Percentiles rank a stretch among this genome's conserved stretches.
Conservation (phyloP, 1,284 basidiomycete species). For the Neotropicomus parvogracilis region DNA sequence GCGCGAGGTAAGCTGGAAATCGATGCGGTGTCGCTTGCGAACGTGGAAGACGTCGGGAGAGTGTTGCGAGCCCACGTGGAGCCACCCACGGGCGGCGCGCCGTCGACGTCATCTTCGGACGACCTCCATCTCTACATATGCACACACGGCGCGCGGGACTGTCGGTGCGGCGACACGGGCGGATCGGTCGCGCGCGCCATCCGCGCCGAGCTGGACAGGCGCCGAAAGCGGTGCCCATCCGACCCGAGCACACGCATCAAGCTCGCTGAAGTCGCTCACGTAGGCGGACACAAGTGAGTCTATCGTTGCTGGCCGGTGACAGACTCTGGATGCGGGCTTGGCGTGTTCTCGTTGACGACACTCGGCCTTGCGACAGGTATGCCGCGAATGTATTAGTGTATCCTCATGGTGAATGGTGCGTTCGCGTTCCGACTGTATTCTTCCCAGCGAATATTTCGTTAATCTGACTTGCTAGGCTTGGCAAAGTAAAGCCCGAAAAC, state of each 20-base stretch:
- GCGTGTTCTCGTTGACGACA: slow-evolving; percentile 6
- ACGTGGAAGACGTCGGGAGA: slow-evolving; percentile 44
- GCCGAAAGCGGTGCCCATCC: slow-evolving; percentile 22
- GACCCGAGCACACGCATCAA: slow-evolving; percentile 34
- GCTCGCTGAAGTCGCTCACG: slow-evolving; percentile 71
- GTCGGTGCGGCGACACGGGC: slow-evolving; percentile 70
- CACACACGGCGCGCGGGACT: slow-evolving; percentile 68
- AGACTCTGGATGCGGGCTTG: not conserved
- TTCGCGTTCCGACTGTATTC: not conserved
- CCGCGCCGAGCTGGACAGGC: slow-evolving; percentile 39
- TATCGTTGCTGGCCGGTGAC: not conserved
- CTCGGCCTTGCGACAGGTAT: slow-evolving; percentile 54
- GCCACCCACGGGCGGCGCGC: not conserved
- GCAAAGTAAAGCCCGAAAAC: slow-evolving; percentile 53
- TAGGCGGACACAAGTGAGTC: slow-evolving; percentile 81
- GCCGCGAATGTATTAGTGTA: slow-evolving; percentile 77
- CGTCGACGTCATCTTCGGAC: slow-evolving; percentile 6
- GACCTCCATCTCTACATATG: slow-evolving; percentile 65
- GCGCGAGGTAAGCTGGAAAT: slow-evolving; percentile 46
- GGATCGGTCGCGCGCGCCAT: slow-evolving; percentile 45
- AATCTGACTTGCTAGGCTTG: slow-evolving; percentile 45
- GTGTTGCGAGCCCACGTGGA: slow-evolving; percentile 37
- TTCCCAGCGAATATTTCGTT: not conserved
- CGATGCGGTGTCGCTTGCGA: slow-evolving; percentile 43
- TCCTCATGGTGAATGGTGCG: slow-evolving; percentile 78